Evolutionary conservation across 495 filamentous ascomycete species (phyloP), one percentile per base, ranked within the genome.

Genomic region (Neurospora cerealis): DNA sequence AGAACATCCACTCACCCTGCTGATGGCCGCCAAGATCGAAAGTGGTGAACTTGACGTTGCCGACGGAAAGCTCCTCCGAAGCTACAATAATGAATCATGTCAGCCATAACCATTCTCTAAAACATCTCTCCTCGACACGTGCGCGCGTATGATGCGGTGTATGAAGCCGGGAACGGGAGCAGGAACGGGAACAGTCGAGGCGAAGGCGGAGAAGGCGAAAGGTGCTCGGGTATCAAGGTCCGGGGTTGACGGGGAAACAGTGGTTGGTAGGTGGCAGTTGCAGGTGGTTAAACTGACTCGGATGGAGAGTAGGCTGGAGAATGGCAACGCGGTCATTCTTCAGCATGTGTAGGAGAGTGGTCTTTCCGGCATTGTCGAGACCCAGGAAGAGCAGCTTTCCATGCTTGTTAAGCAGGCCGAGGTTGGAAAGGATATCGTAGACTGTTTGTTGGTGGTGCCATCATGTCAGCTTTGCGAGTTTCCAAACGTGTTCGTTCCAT

Each of bases 271-370:
- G 71, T 21, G 71, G 19, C 42, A 32, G 39, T 6, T 41, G 44
- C n/a, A 4, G 44, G 48, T 66, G 39, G 24, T 21, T 19, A 46
- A 72, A 88, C 91, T 83, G 83, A 95, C 92, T 96, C 2, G 93
- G 93, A 86, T 96, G 93, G 69, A 94, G 86, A 73, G 93, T 97
- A 69, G 95, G 96, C 83, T 93, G 92, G 70, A 98, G 87, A 78
- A 97, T 93, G 72, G 95, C 95, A 75, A 98, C 94, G 80, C 94
- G 91, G 85, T 98, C 94, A 83, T 97, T 98, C 92, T 98, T 97
- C 81, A 96, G 82, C 94, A 96, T 95, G 82, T 95, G 92, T 76
- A 96, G 83, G 71, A 95, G 84, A 40, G 96, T 98, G 24, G 96
- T 99, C 87, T 99, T 98, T 82, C 95, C 96, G 69, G 96, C 96